A percentile compares a stretch with the other conserved stretches of the same genome.
Conservation (phyloP, 2,329 filamentous ascomycete species). For the Cladophialophora psammophila region DNA sequence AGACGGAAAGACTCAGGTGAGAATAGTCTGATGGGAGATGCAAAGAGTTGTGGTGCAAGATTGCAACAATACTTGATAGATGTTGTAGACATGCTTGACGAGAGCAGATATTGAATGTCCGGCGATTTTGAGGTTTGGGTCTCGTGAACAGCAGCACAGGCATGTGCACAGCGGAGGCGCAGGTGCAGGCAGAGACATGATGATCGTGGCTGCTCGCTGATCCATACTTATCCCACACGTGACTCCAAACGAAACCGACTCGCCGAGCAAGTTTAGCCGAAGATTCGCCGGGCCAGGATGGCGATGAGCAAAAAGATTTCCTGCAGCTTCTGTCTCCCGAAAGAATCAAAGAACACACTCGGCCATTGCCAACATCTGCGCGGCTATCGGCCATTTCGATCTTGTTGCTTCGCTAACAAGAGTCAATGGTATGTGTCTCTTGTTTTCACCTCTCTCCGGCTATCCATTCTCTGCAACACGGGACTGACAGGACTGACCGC, state of each 20-base stretch:
- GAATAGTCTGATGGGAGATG: constrained; percentile 11
- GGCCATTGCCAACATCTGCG: constrained; percentile 11
- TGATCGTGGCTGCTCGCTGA: constrained; percentile 5
- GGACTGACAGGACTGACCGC: constrained; percentile 28
- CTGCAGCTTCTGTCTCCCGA: constrained; percentile 21
- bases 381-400: constrained; percentile 11
- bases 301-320: constrained; percentile 29
- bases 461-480: not conserved
- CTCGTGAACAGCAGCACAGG: constrained; percentile 7
- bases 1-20: constrained; percentile 19
- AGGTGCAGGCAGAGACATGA: constrained; percentile 18
- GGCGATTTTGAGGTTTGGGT: not conserved
- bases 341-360: not conserved
- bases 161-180: constrained; percentile 19
- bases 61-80: not conserved
- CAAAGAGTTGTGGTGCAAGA: not conserved
- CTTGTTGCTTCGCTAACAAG: constrained; percentile 5
- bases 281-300: constrained; percentile 16
- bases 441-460: not conserved
- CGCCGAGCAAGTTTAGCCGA: constrained; percentile 17
- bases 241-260: not conserved
- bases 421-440: constrained; percentile 27
- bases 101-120: not conserved
- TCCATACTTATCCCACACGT: constrained; percentile 9
- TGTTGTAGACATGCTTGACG: constrained; percentile 3